Base-by-base conservation (phyloP, 2,329 filamentous ascomycete genomes). In the Trichoderma oligosporum region DNA sequence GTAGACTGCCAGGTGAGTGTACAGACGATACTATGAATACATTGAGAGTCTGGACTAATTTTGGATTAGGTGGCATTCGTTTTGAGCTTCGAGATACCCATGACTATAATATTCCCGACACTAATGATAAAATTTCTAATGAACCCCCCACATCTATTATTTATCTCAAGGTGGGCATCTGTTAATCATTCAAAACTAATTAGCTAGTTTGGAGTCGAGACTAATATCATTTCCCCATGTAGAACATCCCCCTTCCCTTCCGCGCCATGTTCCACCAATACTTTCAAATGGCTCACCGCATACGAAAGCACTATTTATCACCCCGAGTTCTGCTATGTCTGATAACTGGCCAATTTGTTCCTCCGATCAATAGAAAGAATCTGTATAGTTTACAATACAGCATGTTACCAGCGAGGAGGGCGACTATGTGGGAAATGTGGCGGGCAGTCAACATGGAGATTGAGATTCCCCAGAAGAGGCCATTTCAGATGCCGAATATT, bases 201-300 rank as follows among this genome's bases (percentile, higher is more conserved):
- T 9, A 2, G 2, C 7, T 14, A 14, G 14, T 6, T n/a, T 8
- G 8, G 27, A 12, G 8, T 14, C 7, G 27, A 18, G 11, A 18
- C 29, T 42, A 7, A 31, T 16, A 2, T 51, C 12, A n/a, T n/a
- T n/a, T n/a, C n/a, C n/a, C n/a, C n/a, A n/a, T 42, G 27, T 7
- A 94, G 86, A 93, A 93, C 3, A 88, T 96, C 6, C 93, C 94
- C 2, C 82, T 99, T 6, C 86, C 89, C 3, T 89, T 97, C 63
- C 83, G 86, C n/a, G 89, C 89, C 66, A 97, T 97, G 84, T 97
- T 99, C 73, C 84, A 95, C 60, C 92, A 97, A 67, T 99, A 99
- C 74, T 96, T 95, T 68, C 91, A 97, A 71, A 90, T 99, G 66
- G 91, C 88, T 25, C 85, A 89, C 61, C 90, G 94, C 46, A 90